These are phyloP conservation scores for Saccharomycopsis amapae DNA, from an alignment of 805 yeast species.

Conservation along the genomic window DNA sequence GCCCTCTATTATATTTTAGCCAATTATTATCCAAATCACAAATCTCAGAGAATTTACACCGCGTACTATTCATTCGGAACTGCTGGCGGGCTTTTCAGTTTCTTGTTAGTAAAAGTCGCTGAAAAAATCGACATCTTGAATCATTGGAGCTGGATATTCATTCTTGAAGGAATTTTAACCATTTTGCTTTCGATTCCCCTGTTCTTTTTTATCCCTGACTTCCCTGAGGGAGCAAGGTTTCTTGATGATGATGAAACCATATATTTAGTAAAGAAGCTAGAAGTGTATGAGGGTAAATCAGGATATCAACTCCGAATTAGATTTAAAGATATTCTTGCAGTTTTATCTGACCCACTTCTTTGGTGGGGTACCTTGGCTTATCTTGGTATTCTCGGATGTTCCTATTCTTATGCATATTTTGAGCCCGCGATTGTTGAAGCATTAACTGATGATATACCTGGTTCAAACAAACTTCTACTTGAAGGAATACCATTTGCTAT, in stretches of 20 bases:
- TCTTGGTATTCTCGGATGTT: slow-evolving; percentile 14
- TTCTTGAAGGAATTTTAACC: slow-evolving; percentile 42
- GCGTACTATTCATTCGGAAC: slow-evolving; percentile 18
- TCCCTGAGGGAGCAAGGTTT: slow-evolving; percentile 27
- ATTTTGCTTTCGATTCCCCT: slow-evolving; percentile 35
- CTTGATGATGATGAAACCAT: slow-evolving; percentile 18
- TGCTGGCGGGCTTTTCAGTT: slow-evolving; percentile 16
- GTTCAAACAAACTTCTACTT: slow-evolving; percentile 3
- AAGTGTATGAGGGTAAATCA: slow-evolving; percentile 16
- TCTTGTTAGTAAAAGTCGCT: slow-evolving; percentile 8
- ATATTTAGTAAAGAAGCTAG: slow-evolving; percentile 18
- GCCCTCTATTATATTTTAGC: slow-evolving; percentile 21
- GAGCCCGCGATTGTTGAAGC: slow-evolving; percentile 16
- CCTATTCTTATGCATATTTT: slow-evolving; percentile 18
- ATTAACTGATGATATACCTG: not conserved
- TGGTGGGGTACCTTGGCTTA: slow-evolving; percentile 18
- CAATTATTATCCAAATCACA: slow-evolving; percentile 17
- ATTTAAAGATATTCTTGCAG: slow-evolving; percentile 9
- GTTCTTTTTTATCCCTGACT: slow-evolving; percentile 34
- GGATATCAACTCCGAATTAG: slow-evolving; percentile 17
- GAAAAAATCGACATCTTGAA: slow-evolving; percentile 1
- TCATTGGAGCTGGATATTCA: slow-evolving; percentile 46
- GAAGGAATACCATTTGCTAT: slow-evolving; percentile 18
- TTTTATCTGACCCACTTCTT: slow-evolving; percentile 17
- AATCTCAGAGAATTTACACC: slow-evolving; percentile 19